phyloP scores from a whole-genome alignment of 2,329 filamentous ascomycete species.

The Cercospora citrullina region DNA sequence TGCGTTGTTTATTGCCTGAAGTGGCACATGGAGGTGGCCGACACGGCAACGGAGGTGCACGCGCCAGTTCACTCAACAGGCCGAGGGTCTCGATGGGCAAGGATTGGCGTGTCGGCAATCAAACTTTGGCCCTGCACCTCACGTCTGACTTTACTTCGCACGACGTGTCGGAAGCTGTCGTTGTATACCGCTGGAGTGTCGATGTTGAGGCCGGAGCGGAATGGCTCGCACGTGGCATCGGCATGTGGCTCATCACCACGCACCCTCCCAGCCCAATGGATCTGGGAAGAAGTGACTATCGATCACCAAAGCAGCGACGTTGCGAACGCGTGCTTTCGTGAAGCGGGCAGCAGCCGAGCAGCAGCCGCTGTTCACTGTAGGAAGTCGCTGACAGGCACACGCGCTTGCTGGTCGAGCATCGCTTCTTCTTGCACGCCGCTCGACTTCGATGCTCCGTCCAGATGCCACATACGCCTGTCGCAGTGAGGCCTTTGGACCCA shows the following conservation, averaged over 20 bases:
- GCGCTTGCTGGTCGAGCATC: not conserved
- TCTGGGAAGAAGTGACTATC: not conserved
- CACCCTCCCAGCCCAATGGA: not conserved
- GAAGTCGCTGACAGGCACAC: not conserved
- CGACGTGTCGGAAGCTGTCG: not conserved
- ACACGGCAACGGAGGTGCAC: conserved; percentile 10
- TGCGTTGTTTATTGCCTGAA: conserved; percentile 9
- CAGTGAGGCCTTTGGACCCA: not conserved
- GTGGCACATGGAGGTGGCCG: conserved; percentile 12
- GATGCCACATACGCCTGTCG: not conserved
- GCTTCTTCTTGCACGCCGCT: not conserved
- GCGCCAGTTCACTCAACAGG: not conserved
- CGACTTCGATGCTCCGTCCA: not conserved
- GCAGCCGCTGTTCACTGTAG: not conserved
- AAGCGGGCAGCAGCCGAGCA: not conserved
- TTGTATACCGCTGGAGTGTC: not conserved
- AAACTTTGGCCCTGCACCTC: not conserved
- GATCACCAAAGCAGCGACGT: not conserved
- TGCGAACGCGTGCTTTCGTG: not conserved
- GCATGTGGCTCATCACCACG: not conserved
- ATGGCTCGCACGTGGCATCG: not conserved
- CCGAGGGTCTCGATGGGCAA: not conserved
- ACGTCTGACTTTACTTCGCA: not conserved
- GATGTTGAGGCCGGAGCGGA: not conserved
- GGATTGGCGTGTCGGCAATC: conserved; percentile 6